Percentiles rank a stretch among this genome's conserved stretches.
Conservation (phyloP, 306 rosid species). For the Mimosa bimucronata region DNA sequence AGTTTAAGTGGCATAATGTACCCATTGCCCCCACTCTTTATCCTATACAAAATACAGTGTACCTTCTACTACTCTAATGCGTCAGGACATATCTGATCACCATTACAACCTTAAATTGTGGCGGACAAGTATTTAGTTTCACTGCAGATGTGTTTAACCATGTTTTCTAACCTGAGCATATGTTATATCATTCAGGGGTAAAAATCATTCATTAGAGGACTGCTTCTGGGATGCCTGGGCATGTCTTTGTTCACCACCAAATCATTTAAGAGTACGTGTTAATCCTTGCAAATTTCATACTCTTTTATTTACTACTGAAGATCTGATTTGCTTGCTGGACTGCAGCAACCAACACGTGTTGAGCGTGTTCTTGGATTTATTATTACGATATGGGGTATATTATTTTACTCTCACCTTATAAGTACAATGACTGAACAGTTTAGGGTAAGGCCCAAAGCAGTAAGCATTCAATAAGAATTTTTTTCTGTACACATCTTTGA, state of each 20-base stretch:
- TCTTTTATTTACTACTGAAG: slow-evolving; percentile 24
- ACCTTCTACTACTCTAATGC: background rate
- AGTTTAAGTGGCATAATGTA: slow-evolving; percentile 12
- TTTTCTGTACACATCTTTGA: slow-evolving; percentile 39
- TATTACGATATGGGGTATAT: slow-evolving; percentile 98
- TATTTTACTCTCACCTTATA: slow-evolving; percentile 85
- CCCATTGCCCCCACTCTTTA: background rate
- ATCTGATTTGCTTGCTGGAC: slow-evolving; percentile 26
- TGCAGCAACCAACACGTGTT: slow-evolving; percentile 82
- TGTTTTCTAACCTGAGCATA: slow-evolving; percentile 41
- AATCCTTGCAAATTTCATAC: slow-evolving; percentile 34
- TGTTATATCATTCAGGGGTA: slow-evolving; percentile 52
- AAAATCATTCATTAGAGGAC: slow-evolving; percentile 74
- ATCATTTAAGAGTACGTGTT: slow-evolving; percentile 75
- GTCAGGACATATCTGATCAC: background rate
- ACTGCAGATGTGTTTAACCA: slow-evolving; percentile 34
- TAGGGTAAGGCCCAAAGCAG: slow-evolving; percentile 67
- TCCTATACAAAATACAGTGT: background rate
- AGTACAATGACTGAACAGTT: slow-evolving; percentile 97
- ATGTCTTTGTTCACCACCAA: slow-evolving; percentile 83
- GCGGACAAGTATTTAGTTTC: slow-evolving; percentile 27
- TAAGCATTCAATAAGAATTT: slow-evolving; percentile 16
- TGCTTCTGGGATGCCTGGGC: slow-evolving; percentile 99
- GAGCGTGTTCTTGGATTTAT: slow-evolving; percentile 92
- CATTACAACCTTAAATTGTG: slow-evolving; percentile 18